Base-by-base conservation (phyloP, 2,329 filamentous ascomycete genomes). In the Delphinella strobiligena region DNA sequence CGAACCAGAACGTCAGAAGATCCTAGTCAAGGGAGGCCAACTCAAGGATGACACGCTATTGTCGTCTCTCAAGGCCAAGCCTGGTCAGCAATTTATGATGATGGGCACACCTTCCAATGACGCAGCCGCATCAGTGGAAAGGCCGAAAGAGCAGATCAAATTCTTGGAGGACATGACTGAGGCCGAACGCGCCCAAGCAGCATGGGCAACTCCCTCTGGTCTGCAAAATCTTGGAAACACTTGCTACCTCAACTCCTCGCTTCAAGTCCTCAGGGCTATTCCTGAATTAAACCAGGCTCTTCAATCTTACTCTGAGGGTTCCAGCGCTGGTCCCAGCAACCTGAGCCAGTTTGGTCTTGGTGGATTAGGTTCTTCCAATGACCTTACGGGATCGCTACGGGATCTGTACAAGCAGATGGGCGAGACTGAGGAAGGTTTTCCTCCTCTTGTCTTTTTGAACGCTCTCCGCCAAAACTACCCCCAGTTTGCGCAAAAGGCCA, bases 91-190 rank as follows among this genome's bases (percentile, higher is more conserved):
- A 16, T 83, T 98, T 59, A 93, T 94, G 79, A 93, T 98, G 82
- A 85, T 98, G 74, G 93, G 93, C 29, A 91, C 85, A 3, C 82
- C 89, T 3, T 78, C 82, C 15, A 77, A 75, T 11, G 77, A 74
- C 37, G 72, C 71, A 31, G 62, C 67, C 12, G 70, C 63, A 15
- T 68, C 83, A 19, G 68, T 80, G 44, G 77, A 81, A 38, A 67
- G 68, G 38, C 91, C 91, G 22, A 83, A 81, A 56, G 81, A 93
- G 55, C 72, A 75, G 50, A 72, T 88, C 44, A 91, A 83, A 61
- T 98, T 98, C 53, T 64, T 93, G 47, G 91, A 98, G 63, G 91
- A 98, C 60, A 95, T 98, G 89, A 93, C 85, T 18, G 88, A 93
- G 58, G 88, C 87, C 19, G 89, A 96, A 61, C 76, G 79, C 38